phyloP scores from a whole-genome alignment of 2,329 filamentous ascomycete species.

The Apiospora kogelbergensis region DNA sequence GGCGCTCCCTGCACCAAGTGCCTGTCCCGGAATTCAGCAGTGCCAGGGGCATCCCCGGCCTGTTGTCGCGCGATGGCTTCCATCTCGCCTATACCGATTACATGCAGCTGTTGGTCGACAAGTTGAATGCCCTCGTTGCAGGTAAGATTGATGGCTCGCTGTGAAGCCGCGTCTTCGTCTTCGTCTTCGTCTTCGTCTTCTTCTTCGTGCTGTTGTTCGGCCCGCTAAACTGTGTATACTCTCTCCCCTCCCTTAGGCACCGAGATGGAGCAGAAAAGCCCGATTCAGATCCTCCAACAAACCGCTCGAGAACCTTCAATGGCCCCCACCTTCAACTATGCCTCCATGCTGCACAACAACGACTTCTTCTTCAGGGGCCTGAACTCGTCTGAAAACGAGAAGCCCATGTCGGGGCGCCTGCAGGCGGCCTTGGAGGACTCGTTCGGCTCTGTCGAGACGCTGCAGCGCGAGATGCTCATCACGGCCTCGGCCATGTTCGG shows the following conservation, averaged over 20 bases:
- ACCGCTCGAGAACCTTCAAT: constrained; percentile 76
- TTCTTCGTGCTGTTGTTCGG: no score
- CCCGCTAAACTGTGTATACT: not conserved
- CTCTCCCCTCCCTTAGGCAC: constrained; percentile 49
- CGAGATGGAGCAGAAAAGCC: constrained; percentile 58
- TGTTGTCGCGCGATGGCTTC: constrained; percentile 71
- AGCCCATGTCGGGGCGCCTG: constrained; percentile 38
- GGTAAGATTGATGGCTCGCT: constrained; percentile 51
- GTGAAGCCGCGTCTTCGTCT: not conserved
- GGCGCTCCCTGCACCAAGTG: constrained; percentile 47
- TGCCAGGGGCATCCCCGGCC: constrained; percentile 56
- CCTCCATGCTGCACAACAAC: constrained; percentile 94
- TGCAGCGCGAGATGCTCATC: constrained; percentile 75
- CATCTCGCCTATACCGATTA: constrained; percentile 81
- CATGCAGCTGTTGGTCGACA: constrained; percentile 70
- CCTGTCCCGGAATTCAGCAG: constrained; percentile 42
- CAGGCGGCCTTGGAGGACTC: constrained; percentile 60
- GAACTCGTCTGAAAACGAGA: constrained; percentile 19
- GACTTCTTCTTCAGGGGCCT: constrained; percentile 74
- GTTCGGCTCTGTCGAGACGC: constrained; percentile 82
- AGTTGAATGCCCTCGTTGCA: constrained; percentile 71
- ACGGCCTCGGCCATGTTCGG: constrained; percentile 93
- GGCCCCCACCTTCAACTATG: constrained; percentile 89
- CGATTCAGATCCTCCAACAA: constrained; percentile 69
- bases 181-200: not conserved